Conservation (phyloP, 2,329 filamentous ascomycete species). For the Xylaria multiplex region DNA sequence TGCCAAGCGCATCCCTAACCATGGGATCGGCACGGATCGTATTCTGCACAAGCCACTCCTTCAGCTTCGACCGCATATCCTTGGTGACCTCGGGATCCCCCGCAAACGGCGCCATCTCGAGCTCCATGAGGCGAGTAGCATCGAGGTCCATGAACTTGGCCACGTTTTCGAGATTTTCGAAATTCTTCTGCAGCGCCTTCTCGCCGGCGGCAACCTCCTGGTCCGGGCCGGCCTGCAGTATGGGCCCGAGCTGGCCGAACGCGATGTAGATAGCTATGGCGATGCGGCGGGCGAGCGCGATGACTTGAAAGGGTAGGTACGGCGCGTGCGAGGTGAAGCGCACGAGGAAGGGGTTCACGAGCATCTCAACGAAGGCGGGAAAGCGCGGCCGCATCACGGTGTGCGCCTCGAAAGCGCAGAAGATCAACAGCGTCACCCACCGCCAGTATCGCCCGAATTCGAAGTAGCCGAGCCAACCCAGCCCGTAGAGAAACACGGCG, state of each 20-base stretch:
- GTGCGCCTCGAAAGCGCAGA: conserved; percentile 68
- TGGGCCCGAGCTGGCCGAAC: conserved; percentile 80
- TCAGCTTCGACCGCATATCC: conserved; percentile 76
- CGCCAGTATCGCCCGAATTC: conserved; percentile 74
- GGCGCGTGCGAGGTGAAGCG: conserved; percentile 61
- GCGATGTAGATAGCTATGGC: conserved; percentile 85
- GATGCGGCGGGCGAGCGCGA: conserved; percentile 78
- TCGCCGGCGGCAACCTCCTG: conserved; percentile 53
- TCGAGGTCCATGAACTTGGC: conserved; percentile 73
- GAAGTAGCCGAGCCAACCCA: conserved; percentile 74
- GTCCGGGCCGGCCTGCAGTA: conserved; percentile 59
- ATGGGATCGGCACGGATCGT: conserved; percentile 82
- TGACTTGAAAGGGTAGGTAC: conserved; percentile 86
- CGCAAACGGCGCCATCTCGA: conserved; percentile 84
- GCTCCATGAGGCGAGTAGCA: conserved; percentile 72
- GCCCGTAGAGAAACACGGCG: conserved; percentile 66
- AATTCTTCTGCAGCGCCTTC: conserved; percentile 66
- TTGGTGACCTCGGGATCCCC: conserved; percentile 73
- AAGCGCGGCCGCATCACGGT: conserved; percentile 64
- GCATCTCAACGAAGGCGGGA: conserved; percentile 55
- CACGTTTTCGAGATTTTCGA: conserved; percentile 73
- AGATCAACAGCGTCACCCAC: conserved; percentile 65
- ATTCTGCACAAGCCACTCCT: conserved; percentile 89
- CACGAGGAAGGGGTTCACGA: conserved; percentile 58
- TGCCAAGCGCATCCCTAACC: conserved; percentile 81